A percentile compares a stretch with the other conserved stretches of the same genome.
Evolutionary conservation across 2,329 filamentous ascomycete species (phyloP).

Genomic region (Zymoseptoria brevis): DNA sequence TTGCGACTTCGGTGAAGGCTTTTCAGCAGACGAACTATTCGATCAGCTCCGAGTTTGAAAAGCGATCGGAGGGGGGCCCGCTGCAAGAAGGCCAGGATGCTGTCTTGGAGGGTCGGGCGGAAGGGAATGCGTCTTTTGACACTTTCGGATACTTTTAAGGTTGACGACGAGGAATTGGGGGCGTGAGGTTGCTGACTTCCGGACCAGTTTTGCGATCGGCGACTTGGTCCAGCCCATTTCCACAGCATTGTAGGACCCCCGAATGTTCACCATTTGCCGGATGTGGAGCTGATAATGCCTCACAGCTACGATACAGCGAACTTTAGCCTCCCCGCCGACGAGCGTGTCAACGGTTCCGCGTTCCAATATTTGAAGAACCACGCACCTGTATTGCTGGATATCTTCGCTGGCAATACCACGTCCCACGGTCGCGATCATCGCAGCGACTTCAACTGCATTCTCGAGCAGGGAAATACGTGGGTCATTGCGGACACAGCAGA

Average conservation of each 20-base stretch:
- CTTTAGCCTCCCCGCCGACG: slow-evolving; percentile 9
- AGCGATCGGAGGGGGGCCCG: slow-evolving; percentile 2
- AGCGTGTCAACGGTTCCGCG: slow-evolving; percentile 6
- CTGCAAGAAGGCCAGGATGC: slow-evolving; percentile 9
- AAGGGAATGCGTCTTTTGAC: not conserved
- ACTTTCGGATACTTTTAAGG: not conserved
- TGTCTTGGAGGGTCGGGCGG: not conserved
- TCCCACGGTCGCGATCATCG: slow-evolving; percentile 15
- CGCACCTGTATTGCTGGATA: slow-evolving; percentile 9
- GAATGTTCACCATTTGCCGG: not conserved
- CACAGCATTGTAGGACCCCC: not conserved
- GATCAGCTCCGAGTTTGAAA: slow-evolving; percentile 9
- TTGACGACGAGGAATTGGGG: not conserved
- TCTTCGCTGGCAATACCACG: slow-evolving; percentile 4
- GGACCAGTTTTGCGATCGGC: slow-evolving; percentile 6
- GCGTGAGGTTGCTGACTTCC: slow-evolving; percentile 3
- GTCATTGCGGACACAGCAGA: slow-evolving; percentile 17
- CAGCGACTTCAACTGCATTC: slow-evolving; percentile 14
- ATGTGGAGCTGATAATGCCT: not conserved
- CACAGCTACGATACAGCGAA: slow-evolving; percentile 12
- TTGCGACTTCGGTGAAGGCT: slow-evolving; percentile 6
- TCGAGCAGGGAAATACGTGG: slow-evolving; percentile 14
- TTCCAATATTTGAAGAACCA: slow-evolving; percentile 8
- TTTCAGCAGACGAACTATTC: slow-evolving; percentile 14
- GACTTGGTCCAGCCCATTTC: slow-evolving; percentile 11